Conservation (phyloP, 2,329 filamentous ascomycete genomes). For the Ophiostoma novo-ulmi region DNA sequence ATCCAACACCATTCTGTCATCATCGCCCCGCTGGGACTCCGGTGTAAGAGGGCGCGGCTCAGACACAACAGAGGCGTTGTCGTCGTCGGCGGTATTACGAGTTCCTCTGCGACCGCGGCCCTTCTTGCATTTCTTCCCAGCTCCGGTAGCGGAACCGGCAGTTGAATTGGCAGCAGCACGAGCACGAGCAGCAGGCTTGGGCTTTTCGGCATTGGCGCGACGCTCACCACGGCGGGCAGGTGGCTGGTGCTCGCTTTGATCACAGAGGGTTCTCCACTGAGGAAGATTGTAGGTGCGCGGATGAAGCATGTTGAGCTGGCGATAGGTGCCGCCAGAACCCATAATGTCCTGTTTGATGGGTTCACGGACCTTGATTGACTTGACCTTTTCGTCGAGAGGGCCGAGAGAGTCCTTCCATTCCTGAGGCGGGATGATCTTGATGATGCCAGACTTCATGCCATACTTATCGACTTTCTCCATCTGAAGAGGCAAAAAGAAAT, state of each 20-base stretch:
- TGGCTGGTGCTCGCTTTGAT: slow-evolving; percentile 92
- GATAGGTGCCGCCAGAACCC: slow-evolving; percentile 90
- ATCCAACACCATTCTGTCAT: slow-evolving; percentile 30
- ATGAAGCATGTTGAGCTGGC: slow-evolving; percentile 94
- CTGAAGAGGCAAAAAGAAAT: slow-evolving; percentile 35
- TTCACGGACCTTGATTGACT: slow-evolving; percentile 88
- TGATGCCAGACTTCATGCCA: slow-evolving; percentile 95
- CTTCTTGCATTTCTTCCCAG: slow-evolving; percentile 30
- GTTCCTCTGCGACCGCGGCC: slow-evolving; percentile 34
- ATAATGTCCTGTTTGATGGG: slow-evolving; percentile 98
- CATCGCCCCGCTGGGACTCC: slow-evolving; percentile 42
- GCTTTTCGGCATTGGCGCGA: slow-evolving; percentile 56
- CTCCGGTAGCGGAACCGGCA: slow-evolving; percentile 20
- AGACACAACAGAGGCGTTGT: slow-evolving; percentile 34
- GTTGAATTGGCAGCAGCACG: slow-evolving; percentile 32
- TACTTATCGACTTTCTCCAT: slow-evolving; percentile 83
- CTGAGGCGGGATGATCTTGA: slow-evolving; percentile 88
- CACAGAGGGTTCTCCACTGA: slow-evolving; percentile 89
- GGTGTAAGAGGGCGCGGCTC: slow-evolving; percentile 56
- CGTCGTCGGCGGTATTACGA: slow-evolving; percentile 38
- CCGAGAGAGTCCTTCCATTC: slow-evolving; percentile 87
- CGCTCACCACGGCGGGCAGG: slow-evolving; percentile 83
- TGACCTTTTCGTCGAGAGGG: slow-evolving; percentile 75
- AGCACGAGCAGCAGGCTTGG: slow-evolving; percentile 41
- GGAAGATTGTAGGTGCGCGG: slow-evolving; percentile 93